Evolutionary conservation across 192 early-diverging fungal genomes (phyloP), one percentile per base, ranked within the genome.

Genomic region (Backusella parvicylindrica): DNA sequence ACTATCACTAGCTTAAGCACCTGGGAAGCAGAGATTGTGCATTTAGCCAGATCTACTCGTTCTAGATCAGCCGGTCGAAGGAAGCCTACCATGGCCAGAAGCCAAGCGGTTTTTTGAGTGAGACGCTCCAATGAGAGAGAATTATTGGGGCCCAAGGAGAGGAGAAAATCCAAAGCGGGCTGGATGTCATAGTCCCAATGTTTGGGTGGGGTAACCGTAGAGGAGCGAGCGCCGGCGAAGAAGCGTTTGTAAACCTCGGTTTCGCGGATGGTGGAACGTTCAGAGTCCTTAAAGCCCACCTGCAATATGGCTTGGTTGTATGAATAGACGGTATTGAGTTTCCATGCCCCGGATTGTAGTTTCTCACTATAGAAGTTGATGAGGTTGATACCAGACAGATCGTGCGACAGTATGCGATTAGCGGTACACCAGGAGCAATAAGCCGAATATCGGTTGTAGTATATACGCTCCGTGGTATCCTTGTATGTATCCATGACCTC

Each of bases 191-290:
- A 68, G 7, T 49, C 47, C 0, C 4, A 49, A 16, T 16, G 15
- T n/a, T 49, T 49, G 1, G n/a, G 47, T 5, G 47, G 47, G 16
- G n/a, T 0, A 0, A 21, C n/a, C 0, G 47, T n/a, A 6, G 15
- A n/a, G 0, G 47, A 13, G 0, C 5, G 15, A 6, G n/a, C 1
- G 0, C 47, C 47, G 0, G 2, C n/a, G 18, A 49, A 16, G 5
- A 49, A 49, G 18, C n/a, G 47, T 0, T 3, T 49, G 47, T 49
- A 49, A 6, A 6, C 0, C 15, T 13, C 6, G 0, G 18, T 0
- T 1, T 37, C 7, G 2, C n/a, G 16, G 0, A 49, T 49, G n/a
- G 18, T 0, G 18, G 15, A 16, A 2, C 47, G 15, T 16, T 49
- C 18, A 0, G 1, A 0, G 0, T 3, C 47, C 2, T 1, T 7